phyloP scores from a whole-genome alignment of 164 flowering plant genomes.

The Chloranthus sessilifolius region DNA sequence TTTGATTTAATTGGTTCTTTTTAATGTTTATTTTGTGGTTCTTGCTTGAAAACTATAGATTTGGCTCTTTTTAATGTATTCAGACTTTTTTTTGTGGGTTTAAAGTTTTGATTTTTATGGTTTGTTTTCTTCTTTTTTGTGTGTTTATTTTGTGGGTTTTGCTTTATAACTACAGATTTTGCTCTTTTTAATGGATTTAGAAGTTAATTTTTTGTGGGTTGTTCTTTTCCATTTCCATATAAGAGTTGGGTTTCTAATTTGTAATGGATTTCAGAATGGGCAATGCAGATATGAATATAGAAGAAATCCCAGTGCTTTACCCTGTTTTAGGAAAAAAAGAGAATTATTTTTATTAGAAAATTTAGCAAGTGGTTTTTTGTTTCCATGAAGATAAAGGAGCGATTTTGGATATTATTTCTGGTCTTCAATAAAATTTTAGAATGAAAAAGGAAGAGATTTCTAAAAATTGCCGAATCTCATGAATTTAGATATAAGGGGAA shows the following conservation, averaged over 20 bases:
- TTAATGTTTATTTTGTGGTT: not conserved
- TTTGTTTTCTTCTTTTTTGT: no score
- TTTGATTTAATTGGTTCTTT: not conserved
- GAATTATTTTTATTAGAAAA: no score
- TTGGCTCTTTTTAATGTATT: not conserved
- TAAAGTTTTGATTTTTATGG: no score
- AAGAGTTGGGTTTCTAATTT: not conserved
- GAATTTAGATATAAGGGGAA: not conserved
- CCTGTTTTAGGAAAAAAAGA: not conserved
- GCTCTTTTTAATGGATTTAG: not conserved
- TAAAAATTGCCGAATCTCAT: no score
- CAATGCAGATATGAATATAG: not conserved
- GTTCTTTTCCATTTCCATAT: no score
- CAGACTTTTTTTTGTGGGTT: not conserved
- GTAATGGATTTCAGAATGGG: no score
- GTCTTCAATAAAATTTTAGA: no score
- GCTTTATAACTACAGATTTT: not conserved
- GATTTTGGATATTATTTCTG: no score
- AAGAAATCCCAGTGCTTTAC: not conserved
- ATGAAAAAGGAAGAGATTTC: no score
- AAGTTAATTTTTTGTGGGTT: no score
- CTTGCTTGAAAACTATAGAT: not conserved
- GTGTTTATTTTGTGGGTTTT: not conserved
- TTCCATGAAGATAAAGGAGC: no score
- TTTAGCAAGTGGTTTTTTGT: not conserved